Percentiles rank a stretch among this genome's conserved stretches.
phyloP scores from a whole-genome alignment of 2,329 filamentous ascomycete genomes.

The Colletotrichum spaethianum region DNA sequence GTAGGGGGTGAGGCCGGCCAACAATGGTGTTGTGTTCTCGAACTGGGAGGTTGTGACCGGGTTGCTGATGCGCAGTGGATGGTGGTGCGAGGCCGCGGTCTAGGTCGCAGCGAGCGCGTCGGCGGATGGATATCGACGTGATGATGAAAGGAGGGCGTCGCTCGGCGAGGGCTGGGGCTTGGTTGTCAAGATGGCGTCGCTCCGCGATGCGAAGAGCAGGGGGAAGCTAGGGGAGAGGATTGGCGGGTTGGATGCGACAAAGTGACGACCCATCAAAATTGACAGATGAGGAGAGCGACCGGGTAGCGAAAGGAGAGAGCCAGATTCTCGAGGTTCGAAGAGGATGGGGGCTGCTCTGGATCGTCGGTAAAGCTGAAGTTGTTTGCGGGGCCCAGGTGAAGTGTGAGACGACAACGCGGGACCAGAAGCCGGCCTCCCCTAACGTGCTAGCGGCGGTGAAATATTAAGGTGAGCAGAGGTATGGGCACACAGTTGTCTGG shows the following conservation, averaged over 20 bases:
- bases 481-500: slow-evolving; percentile 34
- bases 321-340: slow-evolving; percentile 33
- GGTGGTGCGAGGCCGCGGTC: slow-evolving; percentile 1
- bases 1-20: slow-evolving; percentile 12
- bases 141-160: slow-evolving; percentile 38
- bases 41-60: slow-evolving; percentile 5
- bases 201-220: slow-evolving; percentile 32
- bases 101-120: slow-evolving; percentile 34
- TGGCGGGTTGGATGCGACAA: slow-evolving; percentile 29
- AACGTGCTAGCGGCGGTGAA: slow-evolving; percentile 41
- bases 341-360: slow-evolving; percentile 32
- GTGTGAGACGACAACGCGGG: slow-evolving; percentile 42
- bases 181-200: slow-evolving; percentile 34
- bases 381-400: slow-evolving; percentile 43
- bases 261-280: slow-evolving; percentile 33
- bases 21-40: not conserved
- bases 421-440: slow-evolving; percentile 41
- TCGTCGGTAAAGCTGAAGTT: slow-evolving; percentile 42
- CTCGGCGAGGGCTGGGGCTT: slow-evolving; percentile 38
- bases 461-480: slow-evolving; percentile 38
- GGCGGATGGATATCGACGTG: slow-evolving; percentile 36
- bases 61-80: slow-evolving; percentile 15
- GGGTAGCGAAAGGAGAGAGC: slow-evolving; percentile 33
- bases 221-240: slow-evolving; percentile 28
- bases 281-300: slow-evolving; percentile 23